Conservation (phyloP, 345 rosid genomes). For the Geranium brycei region DNA sequence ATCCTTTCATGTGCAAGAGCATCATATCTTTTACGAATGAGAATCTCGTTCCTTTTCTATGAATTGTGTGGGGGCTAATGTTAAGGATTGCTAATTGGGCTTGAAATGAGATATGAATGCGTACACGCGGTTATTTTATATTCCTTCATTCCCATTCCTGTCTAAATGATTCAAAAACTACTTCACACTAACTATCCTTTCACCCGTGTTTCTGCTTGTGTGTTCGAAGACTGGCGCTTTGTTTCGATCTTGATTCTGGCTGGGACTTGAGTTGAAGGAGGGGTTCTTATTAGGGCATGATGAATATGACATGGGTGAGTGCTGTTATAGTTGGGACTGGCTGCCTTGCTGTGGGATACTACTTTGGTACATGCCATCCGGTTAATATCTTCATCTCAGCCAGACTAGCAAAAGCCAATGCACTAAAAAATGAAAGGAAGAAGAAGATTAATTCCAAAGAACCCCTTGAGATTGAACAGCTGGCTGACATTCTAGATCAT, state of each 20-base stretch:
- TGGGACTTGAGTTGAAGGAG: not conserved
- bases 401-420: constrained; percentile 15
- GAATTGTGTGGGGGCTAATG: not conserved
- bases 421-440: constrained; percentile 14
- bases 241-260: not conserved
- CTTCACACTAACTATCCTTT: too few species aligned
- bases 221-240: not conserved
- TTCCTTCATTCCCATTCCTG: not conserved
- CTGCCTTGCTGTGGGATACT: constrained; percentile 74
- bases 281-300: constrained; percentile 7
- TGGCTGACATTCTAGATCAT: constrained; percentile 72
- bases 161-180: too few species aligned
- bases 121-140: not conserved
- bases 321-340: constrained; percentile 72
- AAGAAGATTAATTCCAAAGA: constrained; percentile 29
- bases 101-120: not conserved
- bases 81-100: not conserved
- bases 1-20: too few species aligned
- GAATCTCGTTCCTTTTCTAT: too few species aligned
- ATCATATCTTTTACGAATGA: not conserved
- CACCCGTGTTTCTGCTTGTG: not conserved
- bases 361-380: constrained; percentile 47
- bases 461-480: constrained; percentile 65
- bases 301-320: constrained; percentile 76
- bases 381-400: constrained; percentile 24